These are phyloP conservation scores for Spencermartinsiella ligniputridi DNA, from an alignment of 1,139 yeast species.

Conservation along the genomic window DNA sequence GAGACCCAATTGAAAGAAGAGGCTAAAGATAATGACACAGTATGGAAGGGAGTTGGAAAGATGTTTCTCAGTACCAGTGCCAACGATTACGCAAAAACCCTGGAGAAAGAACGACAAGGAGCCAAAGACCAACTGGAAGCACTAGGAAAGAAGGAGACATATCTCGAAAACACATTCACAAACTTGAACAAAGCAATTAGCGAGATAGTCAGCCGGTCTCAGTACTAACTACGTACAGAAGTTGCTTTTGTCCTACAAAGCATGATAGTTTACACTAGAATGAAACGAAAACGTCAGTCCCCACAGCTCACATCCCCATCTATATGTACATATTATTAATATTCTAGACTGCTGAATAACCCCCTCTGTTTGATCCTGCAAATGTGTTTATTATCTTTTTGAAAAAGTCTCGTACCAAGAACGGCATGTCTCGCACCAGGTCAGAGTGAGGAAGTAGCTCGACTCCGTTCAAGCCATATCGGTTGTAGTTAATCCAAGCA, in stretches of 20 bases:
- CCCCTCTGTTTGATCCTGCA: slow-evolving; percentile 73
- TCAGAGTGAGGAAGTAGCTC: slow-evolving; percentile 43
- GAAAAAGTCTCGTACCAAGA: slow-evolving; percentile 69
- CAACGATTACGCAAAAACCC: slow-evolving; percentile 44
- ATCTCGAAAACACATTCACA: slow-evolving; percentile 72
- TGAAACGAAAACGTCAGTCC: not conserved
- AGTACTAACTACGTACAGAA: no score
- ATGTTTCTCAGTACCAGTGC: slow-evolving; percentile 42
- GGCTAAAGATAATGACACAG: slow-evolving; percentile 39
- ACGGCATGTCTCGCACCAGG: slow-evolving; percentile 68
- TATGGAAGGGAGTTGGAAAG: slow-evolving; percentile 87
- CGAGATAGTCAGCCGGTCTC: slow-evolving; percentile 2
- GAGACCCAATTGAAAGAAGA: slow-evolving; percentile 48
- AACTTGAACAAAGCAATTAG: slow-evolving; percentile 61
- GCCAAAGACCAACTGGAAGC: slow-evolving; percentile 57
- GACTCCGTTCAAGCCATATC: slow-evolving; percentile 38
- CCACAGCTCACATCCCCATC: slow-evolving; percentile 1
- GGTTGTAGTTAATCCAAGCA: slow-evolving; percentile 61
- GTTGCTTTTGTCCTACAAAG: no score
- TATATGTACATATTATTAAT: not conserved
- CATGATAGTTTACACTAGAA: no score
- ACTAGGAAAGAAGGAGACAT: slow-evolving; percentile 62
- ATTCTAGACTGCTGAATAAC: slow-evolving; percentile 77
- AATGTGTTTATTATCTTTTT: slow-evolving; percentile 67
- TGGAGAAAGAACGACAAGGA: slow-evolving; percentile 49